Conservation (phyloP, 2,329 filamentous ascomycete species). For the Ceratocystis cacaofunesta region DNA sequence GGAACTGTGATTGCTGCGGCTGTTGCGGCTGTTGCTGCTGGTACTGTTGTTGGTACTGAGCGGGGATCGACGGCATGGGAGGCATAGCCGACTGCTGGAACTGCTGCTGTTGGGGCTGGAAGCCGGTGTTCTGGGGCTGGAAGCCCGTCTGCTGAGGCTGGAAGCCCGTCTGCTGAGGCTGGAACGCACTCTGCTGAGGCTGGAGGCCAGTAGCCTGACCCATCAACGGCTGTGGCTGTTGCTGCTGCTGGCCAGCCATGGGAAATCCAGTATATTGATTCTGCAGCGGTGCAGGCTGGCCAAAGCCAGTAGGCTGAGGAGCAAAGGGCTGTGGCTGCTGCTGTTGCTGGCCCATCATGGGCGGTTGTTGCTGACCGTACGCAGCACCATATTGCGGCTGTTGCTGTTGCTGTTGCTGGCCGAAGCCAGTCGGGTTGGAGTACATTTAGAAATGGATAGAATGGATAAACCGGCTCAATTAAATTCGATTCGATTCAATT, state of each 20-base stretch:
- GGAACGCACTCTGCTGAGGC: slow-evolving; percentile 14
- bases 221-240: slow-evolving; percentile 45
- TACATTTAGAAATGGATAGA: slow-evolving; percentile 47
- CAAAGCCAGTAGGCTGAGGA: slow-evolving; percentile 46
- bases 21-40: slow-evolving; percentile 34
- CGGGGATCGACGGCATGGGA: slow-evolving; percentile 43
- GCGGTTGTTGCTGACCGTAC: slow-evolving; percentile 25
- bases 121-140: slow-evolving; percentile 11
- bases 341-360: slow-evolving; percentile 24
- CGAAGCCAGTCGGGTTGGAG: slow-evolving; percentile 72
- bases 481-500: background rate
- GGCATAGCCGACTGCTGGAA: slow-evolving; percentile 43
- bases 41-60: slow-evolving; percentile 43
- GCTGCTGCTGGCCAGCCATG: slow-evolving; percentile 34
- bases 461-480: slow-evolving; percentile 3
- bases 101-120: slow-evolving; percentile 34
- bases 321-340: slow-evolving; percentile 39
- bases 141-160: slow-evolving; percentile 14
- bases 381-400: slow-evolving; percentile 41
- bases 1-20: slow-evolving; percentile 32
- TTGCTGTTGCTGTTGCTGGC: slow-evolving; percentile 31
- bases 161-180: slow-evolving; percentile 14
- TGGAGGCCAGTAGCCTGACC: slow-evolving; percentile 29
- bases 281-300: slow-evolving; percentile 32
- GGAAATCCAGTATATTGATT: slow-evolving; percentile 49